Percentiles rank a stretch among this genome's conserved stretches.
phyloP scores from a whole-genome alignment of 163 green algal species.

The Chlamydomonas reinhardtii region DNA sequence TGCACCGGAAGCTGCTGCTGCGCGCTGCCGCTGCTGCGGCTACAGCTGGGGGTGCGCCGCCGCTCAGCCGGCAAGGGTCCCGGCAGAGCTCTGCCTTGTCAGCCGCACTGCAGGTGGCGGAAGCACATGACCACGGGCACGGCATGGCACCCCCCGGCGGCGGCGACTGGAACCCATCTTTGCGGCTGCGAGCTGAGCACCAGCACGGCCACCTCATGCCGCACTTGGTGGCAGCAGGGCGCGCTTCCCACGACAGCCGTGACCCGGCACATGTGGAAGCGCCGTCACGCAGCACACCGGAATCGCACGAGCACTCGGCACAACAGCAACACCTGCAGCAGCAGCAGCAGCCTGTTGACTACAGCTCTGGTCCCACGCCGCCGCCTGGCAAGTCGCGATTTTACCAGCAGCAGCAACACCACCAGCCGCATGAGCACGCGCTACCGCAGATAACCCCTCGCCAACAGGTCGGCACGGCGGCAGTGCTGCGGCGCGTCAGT shows the following conservation, averaged over 20 bases:
- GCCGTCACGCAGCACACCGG: not conserved
- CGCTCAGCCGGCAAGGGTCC: not conserved
- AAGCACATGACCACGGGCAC: no score
- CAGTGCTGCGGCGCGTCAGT: no score
- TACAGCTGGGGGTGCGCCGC: not conserved
- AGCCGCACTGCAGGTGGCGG: not conserved
- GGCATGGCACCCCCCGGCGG: no score
- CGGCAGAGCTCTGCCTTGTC: not conserved
- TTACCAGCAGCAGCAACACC: not conserved
- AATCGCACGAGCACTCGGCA: not conserved
- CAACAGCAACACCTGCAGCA: not conserved
- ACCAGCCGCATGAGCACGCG: not conserved
- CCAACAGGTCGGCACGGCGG: no score
- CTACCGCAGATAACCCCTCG: no score
- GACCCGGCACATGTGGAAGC: not conserved
- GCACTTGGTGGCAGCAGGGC: not conserved
- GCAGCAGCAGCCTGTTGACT: not conserved
- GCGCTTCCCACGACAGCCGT: not conserved
- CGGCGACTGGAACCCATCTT: not conserved
- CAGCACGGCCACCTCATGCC: not conserved
- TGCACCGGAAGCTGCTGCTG: not conserved
- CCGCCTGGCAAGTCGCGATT: slow-evolving; percentile 8
- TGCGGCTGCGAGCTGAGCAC: not conserved
- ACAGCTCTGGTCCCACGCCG: not conserved
- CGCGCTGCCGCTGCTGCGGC: slow-evolving; percentile 2